Base-by-base conservation (phyloP, 148 eudicot species). In the Persicaria tinctoria region DNA sequence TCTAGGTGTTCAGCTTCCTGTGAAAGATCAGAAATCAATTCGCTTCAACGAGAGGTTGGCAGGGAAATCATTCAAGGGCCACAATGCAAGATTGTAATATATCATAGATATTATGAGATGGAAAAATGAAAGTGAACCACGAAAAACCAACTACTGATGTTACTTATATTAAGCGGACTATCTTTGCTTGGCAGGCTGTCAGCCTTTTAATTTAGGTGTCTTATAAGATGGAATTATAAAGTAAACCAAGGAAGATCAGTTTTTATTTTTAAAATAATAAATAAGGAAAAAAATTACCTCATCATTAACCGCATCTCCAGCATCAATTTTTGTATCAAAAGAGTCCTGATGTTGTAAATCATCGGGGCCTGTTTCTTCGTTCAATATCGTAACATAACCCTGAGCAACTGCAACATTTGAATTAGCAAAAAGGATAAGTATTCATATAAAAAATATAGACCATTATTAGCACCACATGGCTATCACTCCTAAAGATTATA, bases 1-100 rank as follows among this genome's bases (percentile, higher is more conserved):
- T 82, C 85, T 18, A 60, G 76, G 73, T 75, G 60, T 73, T 76
- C 78, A 41, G 81, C 90, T 48, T 84, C 92, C 99, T 95, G 89
- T 73, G 62, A 44, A 18, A 62, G 68, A 79, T 16, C 41, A 79
- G 69, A 60, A 56, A 75, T 47, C 55, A 16, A 20, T 4, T 66
- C 47, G 44, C 45, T 62, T 8, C 45, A 62, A 62, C 23, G 1
- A 8, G 27, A 23, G 68, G 68, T 57, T n/a, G 62, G 23, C 44
- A 20, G 45, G 32, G 68, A 44, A 62, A 62, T 62, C 68, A 5
- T 17, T 56, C 62, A 56, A 56, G 23, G 62, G 1, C 62, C n/a
- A 20, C 17, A 20, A n/a, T 17, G 6, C 4, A 56, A 56, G 62
- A 16, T 16, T 16, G 8, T 16, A 17, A 20, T 5, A 5, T 12